Base-by-base conservation (phyloP, 495 filamentous ascomycete genomes). In the Penicillium pulvis region DNA sequence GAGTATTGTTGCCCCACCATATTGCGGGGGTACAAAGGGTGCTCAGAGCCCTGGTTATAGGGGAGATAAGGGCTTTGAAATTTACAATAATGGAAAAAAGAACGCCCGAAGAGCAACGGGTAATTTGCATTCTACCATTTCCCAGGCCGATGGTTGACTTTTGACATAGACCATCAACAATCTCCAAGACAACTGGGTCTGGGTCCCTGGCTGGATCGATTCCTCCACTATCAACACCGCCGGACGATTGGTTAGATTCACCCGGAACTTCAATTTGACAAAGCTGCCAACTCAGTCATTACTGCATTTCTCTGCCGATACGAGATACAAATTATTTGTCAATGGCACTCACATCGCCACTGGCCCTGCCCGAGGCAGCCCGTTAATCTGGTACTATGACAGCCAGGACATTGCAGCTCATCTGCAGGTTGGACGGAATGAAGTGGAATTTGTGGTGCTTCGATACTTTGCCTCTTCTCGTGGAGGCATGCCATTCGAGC, bases 341-440 rank as follows among this genome's bases (percentile, higher is more conserved):
- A 75, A 77, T 65, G 71, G 71, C 2, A 44, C 16, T 0, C 66
- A 66, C 12, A 59, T 75, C n/a, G 66, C 70, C 10, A 69, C 75
- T 10, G 72, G 74, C 4, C 73, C 74, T 12, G 56, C 65, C 9
- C 59, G 71, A 36, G 66, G 73, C 41, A 71, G 66, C 50, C 71
- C 65, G 0, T 63, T 63, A 26, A 75, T 74, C 12, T 77, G 74
- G 72, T 72, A 75, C 35, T 77, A 75, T 56, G 74, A 77, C 42
- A 68, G 68, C 3, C 43, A 74, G 6, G 72, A 77, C 50, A 75
- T 77, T 45, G 62, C 69, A 20, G 56, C 69, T 1, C 71, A 64
- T 53, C 59, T 75, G 1, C 54, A 53, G 4, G 17, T 43, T 3
- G 74, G 74, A 2, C 11, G 61, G 0, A 75, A 77, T 68, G 62